Evolutionary conservation across 208 protist species (phyloP), one percentile per base, ranked within the genome.

Genomic region (Wallacemonas sp.): DNA sequence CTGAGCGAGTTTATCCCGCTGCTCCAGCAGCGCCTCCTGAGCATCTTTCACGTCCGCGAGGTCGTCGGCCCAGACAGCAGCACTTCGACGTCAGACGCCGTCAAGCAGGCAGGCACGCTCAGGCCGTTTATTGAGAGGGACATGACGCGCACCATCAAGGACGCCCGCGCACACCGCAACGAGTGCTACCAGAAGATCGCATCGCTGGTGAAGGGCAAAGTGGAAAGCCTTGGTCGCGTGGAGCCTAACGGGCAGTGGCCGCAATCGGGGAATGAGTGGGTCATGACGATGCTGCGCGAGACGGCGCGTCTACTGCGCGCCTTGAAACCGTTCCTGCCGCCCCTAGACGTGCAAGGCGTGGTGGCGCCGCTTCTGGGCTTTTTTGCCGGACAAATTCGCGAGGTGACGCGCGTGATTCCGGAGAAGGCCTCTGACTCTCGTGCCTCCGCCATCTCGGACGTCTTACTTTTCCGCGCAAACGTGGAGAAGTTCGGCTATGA

Each of bases 401-500:
- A 84, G 41, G 81, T 81, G 21, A 91, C 87, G 9, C 32, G 53
- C 1, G 46, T 65, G 22, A 75, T 85, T 34, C 76, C 78, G 6
- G 67, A 57, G 22, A 50, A 77, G 32, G 62, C 50, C 13, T 21
- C 55, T 1, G 83, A 83, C 37, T 68, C 73, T 19, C 58, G 67
- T 15, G 68, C 70, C 5, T 41, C 70, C 3, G 73, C 73, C 22
- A 71, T 58, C 34, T 91, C 87, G 6, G 89, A 94, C 57, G 72
- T 95, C 45, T 68, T 92, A 36, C 77, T 95, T 37, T 97, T 94
- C 75, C 93, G 89, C 63, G 83, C 83, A 10, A 97, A 97, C 63
- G 79, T 95, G 5, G 88, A 97, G 73, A 83, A 82, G 41, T 97
- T 97, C 63, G 92, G 92, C 29, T 97, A 86, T 60, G 85, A 93